phyloP scores from a whole-genome alignment of 352 stramenopile genomes.

The Detonula confervacea region DNA sequence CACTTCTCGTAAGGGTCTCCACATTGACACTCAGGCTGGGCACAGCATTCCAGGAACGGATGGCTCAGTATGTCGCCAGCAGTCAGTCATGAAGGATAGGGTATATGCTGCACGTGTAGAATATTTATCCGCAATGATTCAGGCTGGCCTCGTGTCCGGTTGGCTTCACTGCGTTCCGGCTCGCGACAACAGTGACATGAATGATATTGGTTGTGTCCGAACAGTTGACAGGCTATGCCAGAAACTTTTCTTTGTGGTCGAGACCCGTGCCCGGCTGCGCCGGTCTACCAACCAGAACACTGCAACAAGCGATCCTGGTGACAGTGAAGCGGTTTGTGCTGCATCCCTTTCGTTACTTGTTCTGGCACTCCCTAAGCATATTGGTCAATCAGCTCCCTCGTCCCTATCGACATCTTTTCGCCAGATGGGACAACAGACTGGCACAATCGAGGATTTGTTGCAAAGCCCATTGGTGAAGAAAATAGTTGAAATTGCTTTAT shows the following conservation, averaged over 20 bases:
- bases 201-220: neutral
- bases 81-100: conserved; percentile 51
- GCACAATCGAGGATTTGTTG: conserved; percentile 52
- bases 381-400: conserved; percentile 4
- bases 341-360: conserved; percentile 48
- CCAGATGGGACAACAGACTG: conserved; percentile 46
- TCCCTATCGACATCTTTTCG: conserved; percentile 47
- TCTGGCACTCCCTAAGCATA: conserved; percentile 38
- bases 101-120: conserved; percentile 43
- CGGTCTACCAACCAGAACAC: conserved; percentile 41
- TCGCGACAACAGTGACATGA: conserved; percentile 4
- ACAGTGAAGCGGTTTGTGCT: conserved; percentile 50
- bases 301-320: conserved; percentile 28
- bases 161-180: conserved; percentile 30
- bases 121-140: conserved; percentile 49
- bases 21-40: conserved; percentile 39
- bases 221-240: conserved; percentile 52
- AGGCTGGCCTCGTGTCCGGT: conserved; percentile 44
- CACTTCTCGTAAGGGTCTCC: conserved; percentile 25
- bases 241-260: conserved; percentile 55
- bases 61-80: conserved; percentile 31
- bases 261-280: conserved; percentile 46
- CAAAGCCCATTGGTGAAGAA: conserved; percentile 46
- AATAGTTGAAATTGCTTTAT: conserved; percentile 50
- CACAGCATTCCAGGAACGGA: conserved; percentile 3